Evolutionary conservation across 805 yeast genomes (phyloP), one percentile per base, ranked within the genome.

Genomic region (Wickerhamomyces sydowiorum): DNA sequence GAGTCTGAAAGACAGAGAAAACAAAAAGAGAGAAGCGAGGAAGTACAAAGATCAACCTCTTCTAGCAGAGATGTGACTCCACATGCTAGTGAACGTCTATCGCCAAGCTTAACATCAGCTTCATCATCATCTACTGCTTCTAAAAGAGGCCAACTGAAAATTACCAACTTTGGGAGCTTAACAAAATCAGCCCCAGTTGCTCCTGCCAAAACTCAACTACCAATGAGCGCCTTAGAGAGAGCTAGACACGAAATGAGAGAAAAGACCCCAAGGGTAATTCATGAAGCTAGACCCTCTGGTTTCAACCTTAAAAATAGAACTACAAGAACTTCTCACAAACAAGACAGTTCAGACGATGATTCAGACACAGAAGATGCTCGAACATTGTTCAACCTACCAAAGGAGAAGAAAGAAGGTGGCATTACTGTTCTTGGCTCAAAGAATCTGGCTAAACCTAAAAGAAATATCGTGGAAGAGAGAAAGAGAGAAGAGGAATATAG

Each of bases 401-500:
- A 47, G 45, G 57, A 19, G 52, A 40, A 42, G 32, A 56, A 40
- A 45, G 56, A 51, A 38, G 53, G 59, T 17, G 63, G 62, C 37
- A 53, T 62, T 42, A 61, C 61, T 8, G 54, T 69, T 7, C 65
- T 72, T 37, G 60, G 36, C n/a, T 50, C 38, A 15, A 32, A 32
- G 23, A 32, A 32, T 21, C 27, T 39, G 24, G 63, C 59, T 29
- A 68, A 62, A 39, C 55, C 68, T 23, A 64, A 65, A 17, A 62
- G 62, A 10, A 63, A 14, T 6, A 34, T 37, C 1, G 28, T 35
- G 14, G 48, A 39, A 14, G 50, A 62, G 19, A 70, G 66, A 39
- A 78, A 77, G 51, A 60, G 66, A 28, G 91, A 82, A 31, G 90
- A 84, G 57, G 83, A 83, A 45, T 67, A 80, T 41, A 86, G 88